Conservation (phyloP, 371 early-diverging fungal species). For the Cokeromyces recurvatus region DNA sequence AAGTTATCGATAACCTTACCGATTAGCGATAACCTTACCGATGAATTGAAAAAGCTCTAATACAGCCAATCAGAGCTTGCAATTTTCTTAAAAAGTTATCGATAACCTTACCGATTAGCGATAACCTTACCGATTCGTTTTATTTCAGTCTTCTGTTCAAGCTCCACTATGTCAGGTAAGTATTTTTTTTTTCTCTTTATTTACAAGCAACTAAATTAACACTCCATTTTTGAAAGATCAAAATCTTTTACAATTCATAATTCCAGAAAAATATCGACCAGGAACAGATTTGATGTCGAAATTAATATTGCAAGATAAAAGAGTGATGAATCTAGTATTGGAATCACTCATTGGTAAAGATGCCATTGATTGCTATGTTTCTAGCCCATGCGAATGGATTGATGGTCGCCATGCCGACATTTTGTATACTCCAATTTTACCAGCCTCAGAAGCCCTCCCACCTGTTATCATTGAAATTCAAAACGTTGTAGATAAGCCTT, state of each 20-base stretch:
- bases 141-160: too few relatives aligned
- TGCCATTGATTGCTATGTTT: neutral
- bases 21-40: too few relatives aligned
- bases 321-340: constrained; percentile 4
- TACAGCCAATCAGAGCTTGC: too few relatives aligned
- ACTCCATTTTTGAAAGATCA: neutral
- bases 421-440: constrained; percentile 10
- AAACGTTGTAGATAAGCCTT: constrained; percentile 5
- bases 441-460: constrained; percentile 1
- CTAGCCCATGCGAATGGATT: constrained; percentile 1
- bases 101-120: too few relatives aligned
- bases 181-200: too few relatives aligned
- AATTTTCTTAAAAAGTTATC: too few relatives aligned
- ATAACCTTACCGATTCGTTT: too few relatives aligned
- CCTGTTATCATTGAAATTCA: constrained; percentile 8
- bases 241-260: constrained; percentile 3
- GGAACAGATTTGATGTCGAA: constrained; percentile 6
- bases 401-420: constrained; percentile 18
- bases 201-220: too few relatives aligned
- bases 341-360: neutral
- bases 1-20: too few relatives aligned
- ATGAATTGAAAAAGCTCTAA: too few relatives aligned
- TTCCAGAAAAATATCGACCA: constrained; percentile 4
- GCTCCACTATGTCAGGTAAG: too few relatives aligned
- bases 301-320: neutral